Conservation (phyloP, 495 filamentous ascomycete genomes). For the Neurospora sp. region DNA sequence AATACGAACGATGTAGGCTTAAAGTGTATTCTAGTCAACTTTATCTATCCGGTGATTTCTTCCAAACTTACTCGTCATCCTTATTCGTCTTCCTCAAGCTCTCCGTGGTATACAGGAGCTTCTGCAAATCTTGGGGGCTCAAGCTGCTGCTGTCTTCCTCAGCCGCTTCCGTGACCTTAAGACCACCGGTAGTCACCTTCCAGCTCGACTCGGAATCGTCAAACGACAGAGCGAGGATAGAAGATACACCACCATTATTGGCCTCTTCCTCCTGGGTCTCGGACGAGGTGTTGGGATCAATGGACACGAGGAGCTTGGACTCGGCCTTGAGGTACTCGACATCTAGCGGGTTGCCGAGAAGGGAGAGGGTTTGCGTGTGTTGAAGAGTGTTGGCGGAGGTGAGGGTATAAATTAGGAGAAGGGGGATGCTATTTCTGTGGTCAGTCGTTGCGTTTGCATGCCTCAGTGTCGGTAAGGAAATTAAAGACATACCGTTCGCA, state of each 20-base stretch:
- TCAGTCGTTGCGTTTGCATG: not conserved
- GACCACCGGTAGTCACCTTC: not conserved
- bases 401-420: not conserved
- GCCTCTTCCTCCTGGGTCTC: constrained; percentile 7
- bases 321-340: constrained; percentile 22
- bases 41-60: not conserved
- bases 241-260: constrained; percentile 3
- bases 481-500: constrained; percentile 51
- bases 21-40: not conserved
- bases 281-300: constrained; percentile 38
- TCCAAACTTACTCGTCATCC: constrained; percentile 15
- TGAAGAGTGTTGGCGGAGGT: constrained; percentile 30
- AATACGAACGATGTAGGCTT: not conserved
- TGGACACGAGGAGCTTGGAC: constrained; percentile 39
- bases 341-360: constrained; percentile 54
- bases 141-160: constrained; percentile 19
- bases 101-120: constrained; percentile 59
- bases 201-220: constrained; percentile 8
- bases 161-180: constrained; percentile 3
- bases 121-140: constrained; percentile 34
- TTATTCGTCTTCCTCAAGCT: constrained; percentile 50
- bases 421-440: not conserved
- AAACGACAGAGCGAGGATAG: constrained; percentile 5
- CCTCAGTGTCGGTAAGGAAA: not conserved
- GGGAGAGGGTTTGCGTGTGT: constrained; percentile 33